These are phyloP conservation scores for Candida neerlandica DNA, from an alignment of 1,139 yeast species.

Conservation along the genomic window DNA sequence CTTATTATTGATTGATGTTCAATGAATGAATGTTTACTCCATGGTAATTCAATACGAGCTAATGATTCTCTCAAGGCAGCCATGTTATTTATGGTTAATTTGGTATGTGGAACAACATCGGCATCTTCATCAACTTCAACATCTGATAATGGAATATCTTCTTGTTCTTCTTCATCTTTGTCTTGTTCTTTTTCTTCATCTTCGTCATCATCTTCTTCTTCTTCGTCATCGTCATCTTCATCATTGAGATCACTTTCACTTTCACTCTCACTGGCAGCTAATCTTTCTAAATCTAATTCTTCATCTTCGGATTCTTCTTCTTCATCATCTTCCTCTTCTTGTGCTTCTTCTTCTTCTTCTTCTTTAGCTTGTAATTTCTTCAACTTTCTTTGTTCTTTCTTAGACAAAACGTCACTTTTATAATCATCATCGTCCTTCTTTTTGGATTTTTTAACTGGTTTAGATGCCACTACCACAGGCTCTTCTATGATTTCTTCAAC, in stretches of 20 bases:
- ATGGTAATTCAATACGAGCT: constrained; percentile 69
- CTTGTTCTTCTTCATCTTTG: constrained; percentile 50
- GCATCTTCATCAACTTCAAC: constrained; percentile 85
- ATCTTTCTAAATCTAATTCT: constrained; percentile 53
- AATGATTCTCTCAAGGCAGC: constrained; percentile 71
- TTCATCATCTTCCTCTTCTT: constrained; percentile 29
- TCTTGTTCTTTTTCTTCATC: constrained; percentile 49
- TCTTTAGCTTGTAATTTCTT: constrained; percentile 47
- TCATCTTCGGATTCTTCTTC: constrained; percentile 33
- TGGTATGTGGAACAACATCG: constrained; percentile 86
- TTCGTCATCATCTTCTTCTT: constrained; percentile 46
- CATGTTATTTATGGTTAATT: constrained; percentile 74
- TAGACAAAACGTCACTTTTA: constrained; percentile 52
- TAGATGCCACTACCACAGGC: constrained; percentile 11
- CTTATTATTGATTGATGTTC: constrained; percentile 82
- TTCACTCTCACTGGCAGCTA: constrained; percentile 56
- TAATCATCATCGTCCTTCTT: constrained; percentile 38
- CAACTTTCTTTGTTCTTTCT: constrained; percentile 65
- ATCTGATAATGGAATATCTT: constrained; percentile 75
- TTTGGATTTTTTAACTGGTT: constrained; percentile 13
- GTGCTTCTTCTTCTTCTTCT: constrained; percentile 24
- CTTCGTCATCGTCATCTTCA: constrained; percentile 42
- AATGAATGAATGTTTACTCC: constrained; percentile 70
- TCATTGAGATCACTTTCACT: constrained; percentile 44
- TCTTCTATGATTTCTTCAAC: constrained; percentile 12